These are phyloP conservation scores for Paracoccidioides lutzii DNA, from an alignment of 2,329 filamentous ascomycete genomes.

Conservation along the genomic window DNA sequence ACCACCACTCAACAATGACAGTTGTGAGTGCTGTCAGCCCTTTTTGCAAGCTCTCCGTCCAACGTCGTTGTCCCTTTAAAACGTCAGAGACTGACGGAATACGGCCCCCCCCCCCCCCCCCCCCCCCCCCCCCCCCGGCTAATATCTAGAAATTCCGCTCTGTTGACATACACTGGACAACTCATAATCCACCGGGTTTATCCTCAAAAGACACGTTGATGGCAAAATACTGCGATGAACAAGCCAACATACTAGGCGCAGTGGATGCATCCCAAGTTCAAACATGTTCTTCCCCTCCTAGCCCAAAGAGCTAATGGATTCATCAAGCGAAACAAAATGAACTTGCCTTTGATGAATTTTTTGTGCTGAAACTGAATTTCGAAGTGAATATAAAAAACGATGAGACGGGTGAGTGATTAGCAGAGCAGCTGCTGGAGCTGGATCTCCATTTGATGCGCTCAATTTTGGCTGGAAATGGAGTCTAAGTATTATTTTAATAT, in stretches of 20 bases:
- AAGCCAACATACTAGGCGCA: conserved; percentile 2
- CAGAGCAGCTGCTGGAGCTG: not conserved
- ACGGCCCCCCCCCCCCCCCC: too few species aligned
- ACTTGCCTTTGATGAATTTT: not conserved
- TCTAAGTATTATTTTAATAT: not conserved
- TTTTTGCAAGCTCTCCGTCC: not conserved
- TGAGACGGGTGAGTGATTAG: not conserved
- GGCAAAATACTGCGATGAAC: conserved; percentile 5
- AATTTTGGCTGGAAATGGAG: not conserved
- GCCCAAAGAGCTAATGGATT: conserved; percentile 8
- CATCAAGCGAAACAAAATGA: not conserved
- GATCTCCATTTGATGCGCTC: not conserved
- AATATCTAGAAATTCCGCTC: conserved; percentile 5
- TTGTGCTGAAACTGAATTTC: not conserved
- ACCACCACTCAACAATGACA: conserved; percentile 5
- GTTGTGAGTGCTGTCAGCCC: not conserved
- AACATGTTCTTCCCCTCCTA: not conserved
- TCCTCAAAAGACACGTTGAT: conserved; percentile 2
- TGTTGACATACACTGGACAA: conserved; percentile 5
- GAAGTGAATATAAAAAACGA: not conserved
- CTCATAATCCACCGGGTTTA: conserved; percentile 2
- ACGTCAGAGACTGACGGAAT: not conserved
- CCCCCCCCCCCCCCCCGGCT: too few species aligned
- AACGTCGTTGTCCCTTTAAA: not conserved
- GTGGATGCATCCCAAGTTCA: conserved; percentile 1